Percentiles rank a stretch among this genome's conserved stretches.
These are phyloP conservation scores for Globisporangium rhizosaccharum DNA, from an alignment of 352 stramenopile species.

Conservation along the genomic window DNA sequence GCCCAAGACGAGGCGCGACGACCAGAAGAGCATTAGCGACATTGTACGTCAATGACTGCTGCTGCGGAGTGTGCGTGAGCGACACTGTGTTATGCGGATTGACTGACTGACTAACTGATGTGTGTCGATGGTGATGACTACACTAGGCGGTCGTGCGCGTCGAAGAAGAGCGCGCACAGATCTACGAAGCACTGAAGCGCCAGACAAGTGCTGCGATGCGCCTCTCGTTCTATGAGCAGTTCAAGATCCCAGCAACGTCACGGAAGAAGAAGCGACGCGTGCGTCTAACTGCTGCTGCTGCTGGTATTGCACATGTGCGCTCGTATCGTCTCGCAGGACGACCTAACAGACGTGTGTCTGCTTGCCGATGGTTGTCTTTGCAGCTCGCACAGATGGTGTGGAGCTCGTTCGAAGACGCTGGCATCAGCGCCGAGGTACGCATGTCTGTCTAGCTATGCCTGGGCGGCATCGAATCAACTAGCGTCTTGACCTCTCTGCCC, in stretches of 20 bases:
- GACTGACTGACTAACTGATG: not conserved
- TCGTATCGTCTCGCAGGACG: not conserved
- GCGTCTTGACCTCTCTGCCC: too few relatives aligned
- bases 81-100: not conserved
- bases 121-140: not conserved
- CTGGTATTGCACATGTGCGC: slow-evolving; percentile 12
- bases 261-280: slow-evolving; percentile 76
- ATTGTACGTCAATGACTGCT: slow-evolving; percentile 18
- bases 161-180: slow-evolving; percentile 39
- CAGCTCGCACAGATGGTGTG: slow-evolving; percentile 61
- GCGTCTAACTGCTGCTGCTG: slow-evolving; percentile 21
- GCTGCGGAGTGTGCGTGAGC: not conserved
- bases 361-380: not conserved
- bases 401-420: slow-evolving; percentile 46
- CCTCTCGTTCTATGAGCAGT: slow-evolving; percentile 55
- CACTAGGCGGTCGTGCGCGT: slow-evolving; percentile 42
- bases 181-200: slow-evolving; percentile 56
- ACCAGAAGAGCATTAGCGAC: slow-evolving; percentile 22
- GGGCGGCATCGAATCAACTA: not conserved
- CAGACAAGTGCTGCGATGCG: slow-evolving; percentile 34
- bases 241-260: slow-evolving; percentile 41
- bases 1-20: slow-evolving; percentile 16
- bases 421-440: slow-evolving; percentile 57
- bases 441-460: not conserved
- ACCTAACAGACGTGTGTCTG: not conserved